Evolutionary conservation across 495 filamentous ascomycete species (phyloP), one percentile per base, ranked within the genome.

Genomic region (Aspergillus mulundensis): DNA sequence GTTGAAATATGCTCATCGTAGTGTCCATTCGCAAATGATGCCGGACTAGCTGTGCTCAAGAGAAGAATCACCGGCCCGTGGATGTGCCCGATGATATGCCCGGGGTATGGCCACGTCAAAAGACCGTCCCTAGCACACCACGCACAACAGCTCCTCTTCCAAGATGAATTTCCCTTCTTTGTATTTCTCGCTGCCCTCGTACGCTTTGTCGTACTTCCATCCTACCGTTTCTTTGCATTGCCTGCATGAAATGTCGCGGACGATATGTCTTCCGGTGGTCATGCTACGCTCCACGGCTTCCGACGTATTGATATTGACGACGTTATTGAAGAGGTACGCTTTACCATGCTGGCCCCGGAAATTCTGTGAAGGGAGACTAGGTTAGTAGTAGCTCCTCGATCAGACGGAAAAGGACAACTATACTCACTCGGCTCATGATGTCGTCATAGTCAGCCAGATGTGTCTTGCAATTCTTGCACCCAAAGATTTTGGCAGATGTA

Each of bases 191-290:
- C 76, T 82, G 43, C 73, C 63, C 81, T 98, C 94, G 66, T 86
- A 97, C 25, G 94, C 94, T 74, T 95, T 95, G 71, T 98, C 94
- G 74, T 98, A 98, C 75, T 96, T 98, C 94, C 94, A 98, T 21
- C 94, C 94, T 50, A 98, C 94, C 46, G 86, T 88, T 68, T 89
- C 86, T 61, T 85, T 86, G 84, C 94, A 98, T 73, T 93, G 87
- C 50, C 85, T 77, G 74, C 94, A 98, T 39, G 70, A 70, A 63
- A 98, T 96, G 70, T 98, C 94, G 45, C 95, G 85, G 40, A 98
- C 94, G 32, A 97, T 79, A 69, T 98, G 94, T 34, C 87, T 80
- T 44, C 94, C 94, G 2, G 94, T 98, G n/a, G 95, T 98, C 94
- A 98, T 98, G 80, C 86, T 95, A 59, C 94, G 91, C 74, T 98